Base-by-base conservation (phyloP, 2,329 filamentous ascomycete species). In the Simplicillium aogashimaense region DNA sequence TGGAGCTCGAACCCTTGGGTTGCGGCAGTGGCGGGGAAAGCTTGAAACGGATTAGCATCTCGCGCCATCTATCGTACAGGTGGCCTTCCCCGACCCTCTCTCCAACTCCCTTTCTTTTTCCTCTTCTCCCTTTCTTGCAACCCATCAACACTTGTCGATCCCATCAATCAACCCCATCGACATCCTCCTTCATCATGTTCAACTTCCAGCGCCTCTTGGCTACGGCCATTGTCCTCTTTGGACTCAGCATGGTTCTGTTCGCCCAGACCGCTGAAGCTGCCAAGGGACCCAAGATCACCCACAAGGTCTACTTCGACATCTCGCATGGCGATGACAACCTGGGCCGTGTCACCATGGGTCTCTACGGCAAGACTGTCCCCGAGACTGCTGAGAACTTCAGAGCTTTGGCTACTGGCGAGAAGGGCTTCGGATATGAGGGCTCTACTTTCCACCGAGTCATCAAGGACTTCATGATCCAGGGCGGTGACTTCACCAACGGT, bases 281-380 rank as follows among this genome's bases (percentile, higher is more conserved):
- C 50, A 87, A 90, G 70, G 90, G 92, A 36, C 90, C 87, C 47
- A 94, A 92, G 79, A 90, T 95, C 70, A 95, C 89, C 55, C 74
- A 86, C 74, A 95, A 94, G 79, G 87, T 92, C 65, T 92, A 78
- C 74, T 90, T 94, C 63, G 86, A 92, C 64, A 81, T 94, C 50
- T 66, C 73, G 54, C 80, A 87, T 56, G 86, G 82, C 55, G 86
- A 86, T 48, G 71, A 87, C 64, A 60, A 73, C 36, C 58, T 90
- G 33, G 86, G 86, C 45, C 78, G 83, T 46, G 73, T 94, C 51
- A 81, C 86, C 50, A 77, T 92, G 29, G 86, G 86, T 52, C 79
- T 94, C 38, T 94, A 92, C 59, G 86, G 86, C 66, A 87, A 86
- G 73, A 90, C 85, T 33, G 82, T 87, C 25, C 86, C 86, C 54